These are phyloP conservation scores for Elongisporangium undulatum DNA, from an alignment of 352 stramenopile genomes.

Conservation along the genomic window DNA sequence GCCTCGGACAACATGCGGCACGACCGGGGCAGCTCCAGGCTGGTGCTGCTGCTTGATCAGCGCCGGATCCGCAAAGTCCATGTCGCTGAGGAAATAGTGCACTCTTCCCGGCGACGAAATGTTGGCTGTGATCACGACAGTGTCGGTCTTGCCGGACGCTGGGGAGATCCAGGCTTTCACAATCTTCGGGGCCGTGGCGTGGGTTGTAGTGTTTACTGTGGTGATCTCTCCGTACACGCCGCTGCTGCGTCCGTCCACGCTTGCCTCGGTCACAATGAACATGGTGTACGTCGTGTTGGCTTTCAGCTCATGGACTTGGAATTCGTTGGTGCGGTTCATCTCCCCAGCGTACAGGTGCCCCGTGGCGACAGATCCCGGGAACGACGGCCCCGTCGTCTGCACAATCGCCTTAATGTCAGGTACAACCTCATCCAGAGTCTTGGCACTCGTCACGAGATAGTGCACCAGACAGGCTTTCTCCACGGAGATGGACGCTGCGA, in stretches of 20 bases:
- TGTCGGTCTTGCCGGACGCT: conserved; percentile 35
- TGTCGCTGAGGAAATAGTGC: conserved; percentile 71
- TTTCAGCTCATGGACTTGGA: conserved; percentile 20
- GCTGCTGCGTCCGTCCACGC: conserved; percentile 25
- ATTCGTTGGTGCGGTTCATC: conserved; percentile 1
- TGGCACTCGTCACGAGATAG: conserved; percentile 21
- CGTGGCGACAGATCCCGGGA: background rate
- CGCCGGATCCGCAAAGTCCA: conserved; percentile 69
- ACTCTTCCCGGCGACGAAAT: conserved; percentile 57
- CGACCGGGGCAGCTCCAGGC: background rate
- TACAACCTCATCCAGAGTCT: background rate
- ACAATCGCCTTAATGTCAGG: background rate
- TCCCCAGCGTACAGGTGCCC: background rate
- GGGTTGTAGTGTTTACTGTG: conserved; percentile 32
- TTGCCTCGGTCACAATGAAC: conserved; percentile 44
- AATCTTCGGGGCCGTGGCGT: conserved; percentile 55
- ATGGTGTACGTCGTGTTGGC: conserved; percentile 59
- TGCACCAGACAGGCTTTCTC: conserved; percentile 36
- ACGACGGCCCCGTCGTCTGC: background rate
- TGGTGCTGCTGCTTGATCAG: conserved; percentile 28
- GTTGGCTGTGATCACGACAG: conserved; percentile 54
- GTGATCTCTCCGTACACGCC: conserved; percentile 39
- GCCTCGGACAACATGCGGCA: conserved; percentile 45
- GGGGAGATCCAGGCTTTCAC: conserved; percentile 49
- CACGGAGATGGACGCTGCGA: conserved; percentile 17